Evolutionary conservation across 768 basidiomycete species (phyloP).

Genomic region (Mycena olivaceomarginata): DNA sequence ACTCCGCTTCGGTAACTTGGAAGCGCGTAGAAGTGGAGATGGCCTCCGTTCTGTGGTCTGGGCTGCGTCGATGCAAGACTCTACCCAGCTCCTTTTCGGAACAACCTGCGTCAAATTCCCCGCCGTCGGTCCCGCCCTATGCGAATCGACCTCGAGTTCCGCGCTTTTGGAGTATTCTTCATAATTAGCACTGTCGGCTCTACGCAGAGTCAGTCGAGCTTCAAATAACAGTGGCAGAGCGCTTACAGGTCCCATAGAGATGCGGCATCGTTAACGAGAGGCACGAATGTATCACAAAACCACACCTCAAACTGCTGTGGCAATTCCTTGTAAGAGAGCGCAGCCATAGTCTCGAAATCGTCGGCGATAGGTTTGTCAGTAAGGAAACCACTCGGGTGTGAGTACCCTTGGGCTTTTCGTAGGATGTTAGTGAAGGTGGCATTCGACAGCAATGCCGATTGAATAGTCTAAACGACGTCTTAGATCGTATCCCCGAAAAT

Average conservation of each 20-base stretch:
- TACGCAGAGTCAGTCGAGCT: not conserved
- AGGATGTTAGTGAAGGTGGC: constrained; percentile 29
- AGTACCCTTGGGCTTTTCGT: constrained; percentile 15
- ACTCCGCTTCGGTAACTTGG: constrained; percentile 4
- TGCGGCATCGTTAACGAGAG: constrained; percentile 21
- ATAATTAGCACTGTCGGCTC: not conserved
- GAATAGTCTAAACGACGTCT: not conserved
- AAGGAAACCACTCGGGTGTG: constrained; percentile 8
- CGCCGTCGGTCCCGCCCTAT: no score
- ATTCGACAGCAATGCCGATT: constrained; percentile 30
- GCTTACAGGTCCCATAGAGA: constrained; percentile 25
- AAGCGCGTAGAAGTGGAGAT: not conserved
- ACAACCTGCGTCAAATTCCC: not conserved
- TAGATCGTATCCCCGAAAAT: not conserved
- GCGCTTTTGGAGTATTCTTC: not conserved
- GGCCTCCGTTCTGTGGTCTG: not conserved
- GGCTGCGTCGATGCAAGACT: constrained; percentile 28
- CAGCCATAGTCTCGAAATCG: constrained; percentile 29
- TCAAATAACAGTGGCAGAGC: not conserved
- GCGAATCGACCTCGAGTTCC: not conserved
- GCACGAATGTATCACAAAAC: constrained; percentile 32
- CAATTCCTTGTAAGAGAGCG: not conserved
- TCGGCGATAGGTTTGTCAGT: constrained; percentile 32
- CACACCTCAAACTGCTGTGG: constrained; percentile 4
- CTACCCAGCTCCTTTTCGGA: constrained; percentile 28